Percentiles rank a stretch among this genome's conserved stretches.
Conservation (phyloP, 129 eudicot genomes). For the Artemisia tridentata region DNA sequence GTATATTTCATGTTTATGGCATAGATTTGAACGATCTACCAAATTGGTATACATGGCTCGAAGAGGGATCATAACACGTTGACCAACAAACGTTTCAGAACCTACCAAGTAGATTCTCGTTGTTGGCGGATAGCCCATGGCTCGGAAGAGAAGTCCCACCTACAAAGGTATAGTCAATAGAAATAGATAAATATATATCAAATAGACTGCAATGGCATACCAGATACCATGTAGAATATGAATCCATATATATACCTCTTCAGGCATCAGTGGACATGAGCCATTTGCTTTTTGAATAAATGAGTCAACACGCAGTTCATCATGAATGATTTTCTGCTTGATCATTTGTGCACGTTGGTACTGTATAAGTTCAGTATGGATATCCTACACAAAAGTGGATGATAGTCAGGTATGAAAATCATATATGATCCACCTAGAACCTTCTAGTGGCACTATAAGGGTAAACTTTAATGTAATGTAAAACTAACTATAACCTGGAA, state of each 20-base stretch:
- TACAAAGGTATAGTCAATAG: slow-evolving; percentile 30
- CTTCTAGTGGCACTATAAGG: slow-evolving; percentile 1
- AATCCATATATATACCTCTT: slow-evolving; percentile 41
- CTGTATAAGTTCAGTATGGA: slow-evolving; percentile 88
- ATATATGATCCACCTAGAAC: slow-evolving; percentile 6
- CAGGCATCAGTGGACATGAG: too few relatives aligned
- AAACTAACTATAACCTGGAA: slow-evolving; percentile 64
- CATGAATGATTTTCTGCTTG: slow-evolving; percentile 59
- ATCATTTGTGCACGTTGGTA: slow-evolving; percentile 80
- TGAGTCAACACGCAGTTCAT: too few relatives aligned
- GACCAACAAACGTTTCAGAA: slow-evolving; percentile 94
- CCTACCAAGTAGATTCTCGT: slow-evolving; percentile 92
- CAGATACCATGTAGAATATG: slow-evolving; percentile 12
- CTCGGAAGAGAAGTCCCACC: slow-evolving; percentile 93
- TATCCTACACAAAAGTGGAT: slow-evolving; percentile 47
- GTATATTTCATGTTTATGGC: slow-evolving; percentile 68
- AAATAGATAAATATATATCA: background rate
- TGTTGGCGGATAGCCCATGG: slow-evolving; percentile 90
- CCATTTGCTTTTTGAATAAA: too few relatives aligned
- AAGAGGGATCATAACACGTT: slow-evolving; percentile 83
- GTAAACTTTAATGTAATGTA: background rate
- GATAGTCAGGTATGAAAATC: background rate
- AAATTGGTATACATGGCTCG: too few relatives aligned
- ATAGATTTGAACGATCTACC: slow-evolving; percentile 80
- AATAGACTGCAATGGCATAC: background rate